A percentile compares a stretch with the other conserved stretches of the same genome.
phyloP scores from a whole-genome alignment of 331 rosid genomes.

The Quercus phellos region DNA sequence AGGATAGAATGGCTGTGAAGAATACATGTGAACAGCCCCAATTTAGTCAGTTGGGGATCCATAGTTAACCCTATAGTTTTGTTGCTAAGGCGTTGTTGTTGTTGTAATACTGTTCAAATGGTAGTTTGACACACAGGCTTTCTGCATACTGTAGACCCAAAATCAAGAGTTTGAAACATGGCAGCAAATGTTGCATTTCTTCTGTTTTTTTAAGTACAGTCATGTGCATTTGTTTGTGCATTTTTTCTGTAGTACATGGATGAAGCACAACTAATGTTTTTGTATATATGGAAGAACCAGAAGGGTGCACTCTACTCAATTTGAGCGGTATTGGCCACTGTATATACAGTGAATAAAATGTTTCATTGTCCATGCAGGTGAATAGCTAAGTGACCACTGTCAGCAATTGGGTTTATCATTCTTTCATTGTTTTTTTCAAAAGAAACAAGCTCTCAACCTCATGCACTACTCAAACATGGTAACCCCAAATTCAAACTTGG shows the following conservation, averaged over 20 bases:
- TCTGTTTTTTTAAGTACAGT: neutral
- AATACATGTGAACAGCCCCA: no score
- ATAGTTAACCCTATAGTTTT: no score
- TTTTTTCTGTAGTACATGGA: neutral
- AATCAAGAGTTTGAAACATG: neutral
- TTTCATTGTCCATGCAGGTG: slow-evolving; percentile 30
- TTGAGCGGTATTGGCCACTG: neutral
- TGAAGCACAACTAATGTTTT: neutral
- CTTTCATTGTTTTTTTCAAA: slow-evolving; percentile 4
- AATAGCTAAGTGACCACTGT: slow-evolving; percentile 17
- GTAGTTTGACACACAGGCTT: neutral
- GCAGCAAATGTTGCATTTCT: neutral
- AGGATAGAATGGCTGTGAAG: no score
- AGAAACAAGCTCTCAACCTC: slow-evolving; percentile 22
- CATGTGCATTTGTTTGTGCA: neutral
- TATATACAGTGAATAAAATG: slow-evolving; percentile 11
- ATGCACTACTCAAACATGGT: slow-evolving; percentile 34
- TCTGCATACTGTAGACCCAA: neutral
- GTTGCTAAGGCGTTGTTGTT: neutral
- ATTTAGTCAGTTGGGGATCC: no score
- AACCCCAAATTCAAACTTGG: slow-evolving; percentile 56
- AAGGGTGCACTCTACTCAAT: neutral
- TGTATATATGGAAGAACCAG: neutral
- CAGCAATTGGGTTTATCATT: slow-evolving; percentile 16
- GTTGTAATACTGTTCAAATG: neutral